Percentiles rank a stretch among this genome's conserved stretches.
Conservation (phyloP, 1,284 basidiomycete genomes). For the Heterobasidion occidentale region DNA sequence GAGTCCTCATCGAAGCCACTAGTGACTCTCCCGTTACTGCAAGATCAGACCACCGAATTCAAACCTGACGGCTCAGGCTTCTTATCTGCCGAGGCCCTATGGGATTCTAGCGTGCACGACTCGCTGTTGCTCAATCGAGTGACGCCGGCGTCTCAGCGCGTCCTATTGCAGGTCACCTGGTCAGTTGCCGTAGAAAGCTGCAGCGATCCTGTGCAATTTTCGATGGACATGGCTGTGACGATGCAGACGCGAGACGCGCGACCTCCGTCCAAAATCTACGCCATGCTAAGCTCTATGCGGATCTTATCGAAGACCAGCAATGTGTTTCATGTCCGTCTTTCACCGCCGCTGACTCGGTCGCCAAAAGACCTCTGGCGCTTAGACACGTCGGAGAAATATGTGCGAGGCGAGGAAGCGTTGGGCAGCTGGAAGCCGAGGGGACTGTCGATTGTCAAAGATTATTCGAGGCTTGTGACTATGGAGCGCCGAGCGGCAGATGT, state of each 20-base stretch:
- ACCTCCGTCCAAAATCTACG: slow-evolving; percentile 70
- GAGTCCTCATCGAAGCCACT: slow-evolving; percentile 63
- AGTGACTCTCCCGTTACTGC: slow-evolving; percentile 64
- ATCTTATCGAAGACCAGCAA: slow-evolving; percentile 71
- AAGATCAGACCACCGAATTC: slow-evolving; percentile 67
- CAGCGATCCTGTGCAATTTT: slow-evolving; percentile 77
- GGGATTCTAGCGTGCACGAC: slow-evolving; percentile 93
- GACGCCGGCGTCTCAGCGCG: slow-evolving; percentile 71
- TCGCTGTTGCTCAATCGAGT: slow-evolving; percentile 82
- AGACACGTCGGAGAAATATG: slow-evolving; percentile 91
- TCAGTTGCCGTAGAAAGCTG: slow-evolving; percentile 80
- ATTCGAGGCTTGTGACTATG: slow-evolving; percentile 58
- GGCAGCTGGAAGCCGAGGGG: slow-evolving; percentile 83
- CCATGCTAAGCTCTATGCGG: slow-evolving; percentile 71
- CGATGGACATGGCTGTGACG: slow-evolving; percentile 81
- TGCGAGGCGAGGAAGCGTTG: slow-evolving; percentile 83
- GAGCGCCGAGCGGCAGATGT: slow-evolving; percentile 82
- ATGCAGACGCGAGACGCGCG: slow-evolving; percentile 84
- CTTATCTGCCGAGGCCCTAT: slow-evolving; percentile 66
- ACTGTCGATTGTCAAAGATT: slow-evolving; percentile 83
- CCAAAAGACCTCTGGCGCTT: slow-evolving; percentile 90
- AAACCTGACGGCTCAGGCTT: slow-evolving; percentile 76
- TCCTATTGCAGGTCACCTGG: slow-evolving; percentile 75
- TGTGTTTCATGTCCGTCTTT: slow-evolving; percentile 75
- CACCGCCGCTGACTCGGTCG: slow-evolving; percentile 81